Base-by-base conservation (phyloP, 306 rosid genomes). In the Pueraria montana region DNA sequence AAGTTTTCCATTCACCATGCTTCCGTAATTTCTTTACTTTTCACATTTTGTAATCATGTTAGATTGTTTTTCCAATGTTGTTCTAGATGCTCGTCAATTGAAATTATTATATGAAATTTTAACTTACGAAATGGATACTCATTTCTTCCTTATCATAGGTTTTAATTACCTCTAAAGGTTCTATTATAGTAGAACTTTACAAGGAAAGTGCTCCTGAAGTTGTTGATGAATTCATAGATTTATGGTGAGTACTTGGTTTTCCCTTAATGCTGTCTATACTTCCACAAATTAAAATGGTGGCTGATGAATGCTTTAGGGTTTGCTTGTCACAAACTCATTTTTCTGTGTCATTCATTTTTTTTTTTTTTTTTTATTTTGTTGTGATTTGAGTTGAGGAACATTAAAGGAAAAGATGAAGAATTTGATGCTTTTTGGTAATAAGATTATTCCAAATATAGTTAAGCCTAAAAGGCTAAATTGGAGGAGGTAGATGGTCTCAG, bases 201-300 rank as follows among this genome's bases (percentile, higher is more conserved):
- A 94, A 92, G 91, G 97, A 94, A 21, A 91, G 91, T 74, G 88
- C 94, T 81, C 97, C 97, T 62, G 98, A 94, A 83, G 94, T 90
- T 79, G 98, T 94, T 76, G 98, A 94, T 74, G 94, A 93, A 89
- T 94, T 94, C 90, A 89, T 93, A 62, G 97, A 94, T 87, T 89
- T 91, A 76, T 90, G 98, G 98, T 94, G 81, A 89, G 98, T 91
- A 65, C 70, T 70, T 38, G 16, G 20, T 34, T 9, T 50, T 73
- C 24, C 11, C 30, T 5, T 32, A 7, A 48, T 46, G 26, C 24
- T 23, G 20, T 46, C 59, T 27, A 46, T 14, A 46, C 11, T 16
- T 71, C 61, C 8, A 16, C 8, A 50, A 30, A 50, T 52, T 50
- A 32, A 50, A 18, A 26, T 46, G 43, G 6, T 66, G 23, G 40